Base-by-base conservation (phyloP, 768 basidiomycete genomes). In the Suillus brevipes region DNA sequence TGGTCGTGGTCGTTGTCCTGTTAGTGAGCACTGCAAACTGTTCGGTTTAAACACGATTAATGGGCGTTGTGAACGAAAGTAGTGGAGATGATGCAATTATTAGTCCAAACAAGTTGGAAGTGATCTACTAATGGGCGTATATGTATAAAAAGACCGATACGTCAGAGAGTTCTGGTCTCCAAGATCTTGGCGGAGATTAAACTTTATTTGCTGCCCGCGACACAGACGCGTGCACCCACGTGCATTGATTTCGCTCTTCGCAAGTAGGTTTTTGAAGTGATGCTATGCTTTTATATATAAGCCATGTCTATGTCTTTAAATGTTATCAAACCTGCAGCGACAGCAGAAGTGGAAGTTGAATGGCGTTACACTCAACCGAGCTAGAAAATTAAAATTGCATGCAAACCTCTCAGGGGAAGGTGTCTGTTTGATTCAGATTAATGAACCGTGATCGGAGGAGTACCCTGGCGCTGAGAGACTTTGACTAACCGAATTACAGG, bases 181-280 rank as follows among this genome's bases (percentile, higher is more conserved):
- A 45, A 64, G 63, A 66, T 66, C 66, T 31, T 55, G 38, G 36
- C 66, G 66, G 66, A 66, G 66, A 66, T 66, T 58, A 43, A 66
- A 66, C 14, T 50, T 47, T 53, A 53, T n/a, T 37, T 45, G 28
- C 62, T 8, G 25, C 57, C 62, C 47, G 64, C 38, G 53, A 55
- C 65, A 50, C 63, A 58, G 38, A 42, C 57, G 57, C 57, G 57
- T 40, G 13, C 9, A 18, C 9, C 57, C 57, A 59, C 58, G 58
- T 59, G 58, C 58, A 23, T 43, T 59, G 58, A 59, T 59, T 59
- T 59, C 23, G 18, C 23, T 3, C 10, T 6, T 55, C 53, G 28
- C 16, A 18, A 31, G 4, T 53, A 50, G 50, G 16, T 14, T 28
- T 50, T 50, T 25, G 7, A 1, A 16, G 7, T 25, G 16, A 28